Base-by-base conservation (phyloP, 1,139 yeast genomes). In the Candida frijolesensis region DNA sequence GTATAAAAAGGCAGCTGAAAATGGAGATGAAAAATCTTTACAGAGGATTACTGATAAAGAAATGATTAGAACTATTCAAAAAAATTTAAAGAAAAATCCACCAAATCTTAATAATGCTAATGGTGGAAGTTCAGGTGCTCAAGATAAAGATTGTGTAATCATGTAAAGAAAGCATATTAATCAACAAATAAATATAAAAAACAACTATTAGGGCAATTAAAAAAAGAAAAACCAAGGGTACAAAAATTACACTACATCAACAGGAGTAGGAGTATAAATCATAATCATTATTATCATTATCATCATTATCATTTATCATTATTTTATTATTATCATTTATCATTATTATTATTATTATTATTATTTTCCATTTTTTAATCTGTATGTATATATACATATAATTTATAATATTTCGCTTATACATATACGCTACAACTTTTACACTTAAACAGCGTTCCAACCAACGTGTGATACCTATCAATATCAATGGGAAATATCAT, bases 1-100 rank as follows among this genome's bases (percentile, higher is more conserved):
- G 97, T 89, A 86, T 62, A 74, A 75, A 44, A 78, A 74, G 57
- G 96, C 96, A 0, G 92, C 90, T 2, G 82, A 81, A 46, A 80
- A 79, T 49, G 91, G 94, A 4, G 90, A 88, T 58, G 83, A 78
- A 52, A 81, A 87, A 54, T 90, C 96, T 1, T 60, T 78, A 37
- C 53, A 64, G 2, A 62, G 80, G 52, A 57, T 77, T 43, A 58
- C 58, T 9, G 73, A 76, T 59, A 67, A 65, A 54, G 74, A 67
- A 30, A 53, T 63, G 48, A 71, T 65, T 2, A 60, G 69, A 7
- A 65, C 66, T 51, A 58, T 74, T 39, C 63, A 67, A 45, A 72
- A 71, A 58, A 60, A 59, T 41, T 43, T 62, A 45, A 66, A 64
- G 48, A 70, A 71, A 62, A 67, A 59, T 46, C 60, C 56, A 44